Percentiles rank a stretch among this genome's conserved stretches.
Conservation (phyloP, 768 basidiomycete genomes). For the Leccinum arenicola region DNA sequence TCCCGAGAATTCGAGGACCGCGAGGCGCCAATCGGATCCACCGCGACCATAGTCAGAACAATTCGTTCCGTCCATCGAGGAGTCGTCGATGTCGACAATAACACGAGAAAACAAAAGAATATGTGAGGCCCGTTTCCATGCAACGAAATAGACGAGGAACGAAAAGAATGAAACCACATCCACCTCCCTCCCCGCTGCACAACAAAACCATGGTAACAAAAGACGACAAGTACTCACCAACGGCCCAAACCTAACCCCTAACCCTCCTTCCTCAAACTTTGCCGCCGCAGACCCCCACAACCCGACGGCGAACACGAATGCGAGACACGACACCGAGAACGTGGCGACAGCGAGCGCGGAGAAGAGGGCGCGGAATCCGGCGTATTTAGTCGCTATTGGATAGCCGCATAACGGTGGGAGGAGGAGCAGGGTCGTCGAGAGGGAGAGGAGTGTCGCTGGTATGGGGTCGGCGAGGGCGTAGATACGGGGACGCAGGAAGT, state of each 20-base stretch:
- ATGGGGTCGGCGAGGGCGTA: too few species aligned
- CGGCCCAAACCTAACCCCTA: neutral
- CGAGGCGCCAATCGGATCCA: too few species aligned
- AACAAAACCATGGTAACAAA: neutral
- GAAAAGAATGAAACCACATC: neutral
- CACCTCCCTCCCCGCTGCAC: too few species aligned
- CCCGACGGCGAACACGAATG: neutral
- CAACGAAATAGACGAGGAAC: neutral
- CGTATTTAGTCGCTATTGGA: neutral
- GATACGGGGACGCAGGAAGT: neutral
- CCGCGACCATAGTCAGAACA: conserved; percentile 7
- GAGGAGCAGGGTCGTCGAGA: neutral
- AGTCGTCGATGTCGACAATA: conserved; percentile 24
- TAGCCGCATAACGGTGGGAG: neutral
- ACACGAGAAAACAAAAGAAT: neutral
- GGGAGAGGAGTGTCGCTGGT: neutral
- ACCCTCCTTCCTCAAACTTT: neutral
- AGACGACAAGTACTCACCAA: conserved; percentile 1
- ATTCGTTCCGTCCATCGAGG: conserved; percentile 49
- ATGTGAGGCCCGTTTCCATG: neutral
- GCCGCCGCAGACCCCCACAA: neutral
- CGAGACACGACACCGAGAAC: neutral
- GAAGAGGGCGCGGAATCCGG: neutral
- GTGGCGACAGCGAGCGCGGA: neutral
- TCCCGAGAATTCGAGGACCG: too few species aligned